Base-by-base conservation (phyloP, 2,329 filamentous ascomycete genomes). In the Hypoxylon sp. region DNA sequence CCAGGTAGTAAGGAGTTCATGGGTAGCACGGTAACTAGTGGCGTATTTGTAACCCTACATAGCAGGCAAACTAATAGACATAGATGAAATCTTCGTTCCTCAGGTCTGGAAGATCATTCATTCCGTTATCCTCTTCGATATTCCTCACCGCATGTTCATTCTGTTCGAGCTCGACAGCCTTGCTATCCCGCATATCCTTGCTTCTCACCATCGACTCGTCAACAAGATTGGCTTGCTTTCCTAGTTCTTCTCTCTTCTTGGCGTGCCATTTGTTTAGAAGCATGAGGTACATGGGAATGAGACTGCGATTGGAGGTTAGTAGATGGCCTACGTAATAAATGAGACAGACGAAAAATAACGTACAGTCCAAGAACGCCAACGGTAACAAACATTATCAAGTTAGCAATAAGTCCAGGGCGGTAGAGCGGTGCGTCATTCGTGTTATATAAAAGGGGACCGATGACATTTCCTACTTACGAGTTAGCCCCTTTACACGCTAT, bases 31-130 rank as follows among this genome's bases (percentile, higher is more conserved):
- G 13, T 32, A 32, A 32, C 2, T 34, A 13, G 3, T 13, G 6
- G 13, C 13, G 6, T 34, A 15, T 34, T 15, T 11, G 8, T 6
- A 34, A 13, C 11, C 15, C 32, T 15, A 34, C 32, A 3, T 26
- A 47, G 2, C 32, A 11, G 19, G 4, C 7, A 41, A 41, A 6
- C 37, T 62, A 74, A 32, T 73, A 74, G 6, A 74, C 72, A 37
- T 75, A 89, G 15, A 89, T 82, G 76, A 91, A 91, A 70, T 91
- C 87, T 59, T 91, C 87, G 68, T 91, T 91, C 77, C 87, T 78
- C 19, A 83, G 76, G 73, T 91, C 89, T 0, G 88, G 89, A 67
- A 89, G 68, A 75, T 91, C 89, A 66, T 84, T 73, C 51, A 86
- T 84, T 0, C 82, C 84, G 48, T 84, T 80, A 15, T 83, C 79